Base-by-base conservation (phyloP, 2,329 filamentous ascomycete genomes). In the Aspergillus fumigatus region DNA sequence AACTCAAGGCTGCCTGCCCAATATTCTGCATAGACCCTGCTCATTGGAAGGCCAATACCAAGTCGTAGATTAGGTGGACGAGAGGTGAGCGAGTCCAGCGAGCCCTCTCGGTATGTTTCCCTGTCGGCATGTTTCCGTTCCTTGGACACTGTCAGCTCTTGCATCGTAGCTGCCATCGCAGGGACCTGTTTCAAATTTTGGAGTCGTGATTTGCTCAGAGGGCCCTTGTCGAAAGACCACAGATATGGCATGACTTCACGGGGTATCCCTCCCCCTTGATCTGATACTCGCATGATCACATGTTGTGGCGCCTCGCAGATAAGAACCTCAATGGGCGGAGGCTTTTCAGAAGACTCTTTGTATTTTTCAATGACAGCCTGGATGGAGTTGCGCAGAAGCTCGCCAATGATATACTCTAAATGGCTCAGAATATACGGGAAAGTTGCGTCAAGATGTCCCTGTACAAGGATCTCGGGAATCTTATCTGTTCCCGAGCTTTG, bases 381-480 rank as follows among this genome's bases (percentile, higher is more conserved):
- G 17, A 99, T 90, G 0, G 91, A 95, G 75, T 99, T 99, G 40
- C 94, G 88, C 25, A 99, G 81, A 23, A 99, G 85, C 77, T 99
- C 94, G 52, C 94, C 92, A 56, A 99, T 84, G 65, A 99, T 97
- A 75, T 99, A 99, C 75, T 99, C 93, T 52, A 99, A 83, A 71
- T 97, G 94, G 69, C 88, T 94, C 52, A 96, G 84, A 62, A 99
- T 97, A 69, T 97, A 99, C 1, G 95, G 94, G 69, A 99, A 99
- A 32, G 87, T 96, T 4, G 92, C 92, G 29, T 90, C 86, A 2
- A 94, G 80, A 70, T 99, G 92, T 23, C 95, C 94, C 60, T 88
- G 83, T 56, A 99, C 81, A 49, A 83, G 84, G 73, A 99, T 89
- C 61, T 92, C 85, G 4, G 94, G 94, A 1, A 99, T 82, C 51